Evolutionary conservation across 768 basidiomycete genomes (phyloP).

Genomic region (Bullera alba): DNA sequence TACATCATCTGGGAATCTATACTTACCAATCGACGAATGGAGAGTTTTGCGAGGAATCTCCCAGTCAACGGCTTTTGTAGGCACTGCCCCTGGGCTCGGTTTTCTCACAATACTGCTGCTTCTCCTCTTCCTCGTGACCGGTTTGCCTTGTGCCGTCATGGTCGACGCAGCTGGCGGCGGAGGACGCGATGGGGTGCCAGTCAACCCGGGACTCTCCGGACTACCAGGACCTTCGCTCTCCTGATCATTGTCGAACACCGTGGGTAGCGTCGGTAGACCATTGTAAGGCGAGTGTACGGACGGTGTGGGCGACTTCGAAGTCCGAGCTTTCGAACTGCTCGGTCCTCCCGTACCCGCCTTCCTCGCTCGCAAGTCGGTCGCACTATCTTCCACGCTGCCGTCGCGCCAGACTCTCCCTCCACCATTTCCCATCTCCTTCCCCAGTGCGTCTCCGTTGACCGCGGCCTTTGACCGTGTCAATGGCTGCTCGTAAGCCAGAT

Average conservation of each 20-base stretch:
- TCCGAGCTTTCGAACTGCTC: not conserved
- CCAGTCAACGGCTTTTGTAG: conserved; percentile 58
- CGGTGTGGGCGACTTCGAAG: conserved; percentile 2
- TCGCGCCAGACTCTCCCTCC: not conserved
- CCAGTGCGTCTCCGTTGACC: not conserved
- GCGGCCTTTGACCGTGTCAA: not conserved
- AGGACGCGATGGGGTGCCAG: not conserved
- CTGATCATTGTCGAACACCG: conserved; percentile 22
- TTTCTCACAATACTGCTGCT: conserved; percentile 35
- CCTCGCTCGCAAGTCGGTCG: not conserved
- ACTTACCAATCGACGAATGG: conserved; percentile 81
- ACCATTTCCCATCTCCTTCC: not conserved
- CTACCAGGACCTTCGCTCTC: not conserved
- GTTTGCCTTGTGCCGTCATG: conserved; percentile 10
- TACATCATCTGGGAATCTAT: not conserved
- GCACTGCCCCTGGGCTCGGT: conserved; percentile 29
- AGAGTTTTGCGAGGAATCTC: conserved; percentile 82
- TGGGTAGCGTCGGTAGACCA: conserved; percentile 25
- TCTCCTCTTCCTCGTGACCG: conserved; percentile 20
- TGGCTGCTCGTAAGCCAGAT: no score
- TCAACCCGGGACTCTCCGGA: not conserved
- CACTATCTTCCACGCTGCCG: not conserved
- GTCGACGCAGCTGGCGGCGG: conserved; percentile 33
- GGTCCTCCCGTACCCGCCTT: not conserved
- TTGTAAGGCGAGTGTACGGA: conserved; percentile 8